Evolutionary conservation across 2,329 filamentous ascomycete species (phyloP).

Genomic region (Botrytis elliptica): DNA sequence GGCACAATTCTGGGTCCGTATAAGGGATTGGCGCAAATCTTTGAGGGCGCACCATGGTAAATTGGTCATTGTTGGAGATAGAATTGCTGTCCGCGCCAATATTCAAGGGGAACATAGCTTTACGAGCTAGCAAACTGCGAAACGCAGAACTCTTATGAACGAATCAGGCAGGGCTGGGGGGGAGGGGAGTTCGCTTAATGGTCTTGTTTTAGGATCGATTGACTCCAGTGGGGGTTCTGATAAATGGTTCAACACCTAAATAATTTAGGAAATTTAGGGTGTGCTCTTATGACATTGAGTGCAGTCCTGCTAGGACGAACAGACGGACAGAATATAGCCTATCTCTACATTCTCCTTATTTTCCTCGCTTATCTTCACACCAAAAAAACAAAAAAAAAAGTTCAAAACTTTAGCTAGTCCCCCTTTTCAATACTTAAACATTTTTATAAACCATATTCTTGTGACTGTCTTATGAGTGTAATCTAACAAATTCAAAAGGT

Average conservation of each 20-base stretch:
- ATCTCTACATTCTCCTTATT: background rate
- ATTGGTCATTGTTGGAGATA: fast-evolving
- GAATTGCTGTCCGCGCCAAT: fast-evolving
- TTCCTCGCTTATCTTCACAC: background rate
- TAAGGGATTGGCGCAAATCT: background rate
- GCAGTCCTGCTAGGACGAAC: fast-evolving
- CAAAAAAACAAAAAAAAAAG: background rate
- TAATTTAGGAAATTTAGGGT: too few relatives aligned
- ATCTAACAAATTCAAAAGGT: too few relatives aligned
- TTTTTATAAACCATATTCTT: background rate
- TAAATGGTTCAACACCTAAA: background rate
- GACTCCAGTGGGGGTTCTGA: background rate
- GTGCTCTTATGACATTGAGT: background rate
- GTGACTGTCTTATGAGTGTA: background rate
- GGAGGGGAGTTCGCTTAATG: background rate
- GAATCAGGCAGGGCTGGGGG: background rate
- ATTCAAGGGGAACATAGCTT: fast-evolving
- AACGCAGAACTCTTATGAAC: too few relatives aligned
- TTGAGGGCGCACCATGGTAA: background rate
- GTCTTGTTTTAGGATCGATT: background rate
- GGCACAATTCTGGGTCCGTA: background rate
- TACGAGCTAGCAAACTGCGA: background rate
- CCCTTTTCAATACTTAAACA: background rate
- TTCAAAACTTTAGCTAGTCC: background rate
- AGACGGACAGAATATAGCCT: background rate